Base-by-base conservation (phyloP, 495 filamentous ascomycete species). In the Annulohypoxylon bovei region DNA sequence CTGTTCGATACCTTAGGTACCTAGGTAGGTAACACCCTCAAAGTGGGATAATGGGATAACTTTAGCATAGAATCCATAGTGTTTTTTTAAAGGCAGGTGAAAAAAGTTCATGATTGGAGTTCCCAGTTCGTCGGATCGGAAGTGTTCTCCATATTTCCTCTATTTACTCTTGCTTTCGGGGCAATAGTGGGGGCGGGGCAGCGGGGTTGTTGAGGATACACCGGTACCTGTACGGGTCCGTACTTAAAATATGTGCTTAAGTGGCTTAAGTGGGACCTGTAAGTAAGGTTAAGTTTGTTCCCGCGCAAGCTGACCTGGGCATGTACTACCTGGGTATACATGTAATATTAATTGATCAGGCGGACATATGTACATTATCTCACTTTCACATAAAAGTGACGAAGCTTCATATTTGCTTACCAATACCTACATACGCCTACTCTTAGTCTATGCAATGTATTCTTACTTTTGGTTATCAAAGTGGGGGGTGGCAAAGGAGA, bases 141-240 rank as follows among this genome's bases (percentile, higher is more conserved):
- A 35, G 7, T 35, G 32, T 35, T 35, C 32, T 35, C 32, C 32
- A 35, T 35, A 35, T 35, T 35, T n/a, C n/a, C n/a, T n/a, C n/a
- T 35, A 35, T 9, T 5, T 5, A 9, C 14, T 18, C 46, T 27
- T 50, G 8, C 22, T 12, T 16, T 30, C 50, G 52, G 28, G 28
- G 52, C 32, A 54, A 54, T 33, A 32, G 52, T 56, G 52, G 52
- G 52, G 52, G 52, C 27, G 52, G 52, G 18, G 46, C 12, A 8
- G 23, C 16, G 37, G 12, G 37, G n/a, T n/a, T n/a, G n/a, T n/a
- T n/a, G n/a, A n/a, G n/a, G 37, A 40, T 40, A 40, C 33, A 11
- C 12, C 4, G 5, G 4, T 37, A 37, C 33, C 33, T 37, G n/a
- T n/a, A n/a, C n/a, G n/a, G n/a, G 12, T 35, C 33, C 33, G 33